A percentile compares a stretch with the other conserved stretches of the same genome.
phyloP scores from a whole-genome alignment of 2,329 filamentous ascomycete genomes.

The Fusarium bulbicola region DNA sequence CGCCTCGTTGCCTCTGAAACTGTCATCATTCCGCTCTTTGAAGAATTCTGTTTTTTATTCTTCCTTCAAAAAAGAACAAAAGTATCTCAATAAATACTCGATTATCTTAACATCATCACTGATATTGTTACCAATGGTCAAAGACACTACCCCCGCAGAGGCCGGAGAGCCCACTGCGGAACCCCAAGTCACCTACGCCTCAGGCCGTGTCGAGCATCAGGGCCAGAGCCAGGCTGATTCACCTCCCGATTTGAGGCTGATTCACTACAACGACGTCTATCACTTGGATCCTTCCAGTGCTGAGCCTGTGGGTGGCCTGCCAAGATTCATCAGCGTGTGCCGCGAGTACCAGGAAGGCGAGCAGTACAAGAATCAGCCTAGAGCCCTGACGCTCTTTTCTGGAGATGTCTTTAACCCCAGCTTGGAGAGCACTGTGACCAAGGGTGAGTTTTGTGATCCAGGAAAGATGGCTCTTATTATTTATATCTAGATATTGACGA shows the following conservation, averaged over 20 bases:
- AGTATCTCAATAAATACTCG: neutral
- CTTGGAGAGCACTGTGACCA: conserved; percentile 87
- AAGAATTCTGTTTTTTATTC: neutral
- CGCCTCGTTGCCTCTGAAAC: conserved; percentile 27
- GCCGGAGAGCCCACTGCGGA: conserved; percentile 37
- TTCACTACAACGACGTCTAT: conserved; percentile 96
- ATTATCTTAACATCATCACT: neutral
- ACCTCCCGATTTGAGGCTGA: conserved; percentile 75
- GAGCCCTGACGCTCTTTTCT: conserved; percentile 83
- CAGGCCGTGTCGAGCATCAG: conserved; percentile 33
- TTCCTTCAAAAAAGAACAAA: neutral
- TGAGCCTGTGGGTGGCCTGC: conserved; percentile 83
- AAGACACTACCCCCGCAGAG: conserved; percentile 20
- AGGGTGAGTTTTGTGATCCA: conserved; percentile 62
- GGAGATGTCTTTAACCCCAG: conserved; percentile 94
- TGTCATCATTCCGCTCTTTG: conserved; percentile 26
- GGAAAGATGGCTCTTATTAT: neutral
- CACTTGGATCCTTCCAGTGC: conserved; percentile 80
- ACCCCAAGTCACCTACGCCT: conserved; percentile 42
- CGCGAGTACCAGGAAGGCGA: conserved; percentile 75
- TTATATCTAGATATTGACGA: neutral
- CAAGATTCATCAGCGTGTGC: conserved; percentile 81
- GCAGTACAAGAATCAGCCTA: conserved; percentile 69
- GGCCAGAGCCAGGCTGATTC: conserved; percentile 28
- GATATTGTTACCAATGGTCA: conserved; percentile 25